These are phyloP conservation scores for Hyphodiscus sp. DNA, from an alignment of 2,329 filamentous ascomycete genomes.

Conservation along the genomic window DNA sequence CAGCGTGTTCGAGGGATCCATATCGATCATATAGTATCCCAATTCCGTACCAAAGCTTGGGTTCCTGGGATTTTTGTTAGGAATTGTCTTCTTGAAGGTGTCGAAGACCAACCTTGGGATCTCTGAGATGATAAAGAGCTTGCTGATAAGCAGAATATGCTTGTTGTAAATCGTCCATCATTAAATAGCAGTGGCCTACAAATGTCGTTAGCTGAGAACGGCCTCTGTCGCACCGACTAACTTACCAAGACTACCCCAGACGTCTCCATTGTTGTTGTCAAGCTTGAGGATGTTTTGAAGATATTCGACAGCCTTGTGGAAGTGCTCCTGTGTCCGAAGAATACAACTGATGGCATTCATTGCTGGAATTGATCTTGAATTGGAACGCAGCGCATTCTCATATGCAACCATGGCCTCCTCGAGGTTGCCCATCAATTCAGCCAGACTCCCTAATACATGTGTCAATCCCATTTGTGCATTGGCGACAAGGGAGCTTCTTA, in stretches of 20 bases:
- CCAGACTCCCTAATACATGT: slow-evolving; percentile 60
- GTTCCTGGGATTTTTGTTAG: slow-evolving; percentile 54
- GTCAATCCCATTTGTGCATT: slow-evolving; percentile 27
- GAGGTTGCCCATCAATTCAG: slow-evolving; percentile 79
- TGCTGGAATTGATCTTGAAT: slow-evolving; percentile 79
- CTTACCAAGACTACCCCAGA: slow-evolving; percentile 90
- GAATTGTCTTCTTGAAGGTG: not conserved
- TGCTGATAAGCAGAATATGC: slow-evolving; percentile 96
- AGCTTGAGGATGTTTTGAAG: slow-evolving; percentile 86
- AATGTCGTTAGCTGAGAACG: slow-evolving; percentile 15
- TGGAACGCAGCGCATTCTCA: slow-evolving; percentile 81
- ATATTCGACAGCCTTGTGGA: slow-evolving; percentile 89
- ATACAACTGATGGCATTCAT: slow-evolving; percentile 95
- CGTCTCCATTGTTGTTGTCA: slow-evolving; percentile 83
- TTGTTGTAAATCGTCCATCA: slow-evolving; percentile 97
- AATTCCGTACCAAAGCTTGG: slow-evolving; percentile 97
- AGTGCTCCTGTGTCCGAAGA: slow-evolving; percentile 85
- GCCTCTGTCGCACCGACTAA: slow-evolving; percentile 8
- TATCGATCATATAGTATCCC: slow-evolving; percentile 96
- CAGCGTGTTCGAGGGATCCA: slow-evolving; percentile 91
- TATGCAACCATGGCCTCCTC: slow-evolving; percentile 89
- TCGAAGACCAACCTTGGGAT: slow-evolving; percentile 66
- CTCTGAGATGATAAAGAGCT: slow-evolving; percentile 83
- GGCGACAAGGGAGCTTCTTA: slow-evolving; percentile 41
- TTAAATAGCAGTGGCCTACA: slow-evolving; percentile 90